phyloP scores from a whole-genome alignment of 179 eudicot species.

The Drosera spatulata region DNA sequence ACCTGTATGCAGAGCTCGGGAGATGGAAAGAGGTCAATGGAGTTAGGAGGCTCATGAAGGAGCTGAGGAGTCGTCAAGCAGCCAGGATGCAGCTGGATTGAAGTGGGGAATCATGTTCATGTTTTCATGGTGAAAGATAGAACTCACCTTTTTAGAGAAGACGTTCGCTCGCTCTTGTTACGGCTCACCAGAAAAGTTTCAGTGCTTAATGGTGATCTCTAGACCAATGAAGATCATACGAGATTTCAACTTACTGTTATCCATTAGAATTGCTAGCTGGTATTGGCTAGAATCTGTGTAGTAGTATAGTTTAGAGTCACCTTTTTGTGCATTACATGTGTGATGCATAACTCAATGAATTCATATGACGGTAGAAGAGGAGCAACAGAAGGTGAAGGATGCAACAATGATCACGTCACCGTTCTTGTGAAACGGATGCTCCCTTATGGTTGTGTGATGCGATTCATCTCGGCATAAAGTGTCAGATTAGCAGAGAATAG shows the following conservation, averaged over 20 bases:
- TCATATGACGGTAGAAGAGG: too few relatives aligned
- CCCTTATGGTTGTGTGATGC: too few relatives aligned
- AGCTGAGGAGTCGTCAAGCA: constrained; percentile 56
- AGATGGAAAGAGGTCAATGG: constrained; percentile 49
- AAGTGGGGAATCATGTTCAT: constrained; percentile 41
- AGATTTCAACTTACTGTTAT: constrained; percentile 11
- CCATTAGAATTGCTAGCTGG: constrained; percentile 8
- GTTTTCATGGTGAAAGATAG: constrained; percentile 72
- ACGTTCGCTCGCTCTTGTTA: constrained; percentile 37
- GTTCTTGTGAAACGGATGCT: too few relatives aligned
- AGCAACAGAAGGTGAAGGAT: too few relatives aligned
- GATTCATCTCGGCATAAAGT: too few relatives aligned
- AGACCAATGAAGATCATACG: constrained; percentile 29
- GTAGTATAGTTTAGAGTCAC: too few relatives aligned
- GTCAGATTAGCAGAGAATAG: too few relatives aligned
- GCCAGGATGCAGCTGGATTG: constrained; percentile 85
- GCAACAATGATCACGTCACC: too few relatives aligned
- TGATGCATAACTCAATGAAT: too few relatives aligned
- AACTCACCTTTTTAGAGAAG: constrained; percentile 29
- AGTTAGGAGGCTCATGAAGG: constrained; percentile 50
- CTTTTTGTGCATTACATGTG: too few relatives aligned
- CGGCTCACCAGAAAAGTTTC: constrained; percentile 35
- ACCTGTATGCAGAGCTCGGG: constrained; percentile 65
- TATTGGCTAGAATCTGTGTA: not conserved
- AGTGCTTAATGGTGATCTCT: constrained; percentile 25